These are phyloP conservation scores for Crucibulum laeve DNA, from an alignment of 768 basidiomycete genomes.

Conservation along the genomic window DNA sequence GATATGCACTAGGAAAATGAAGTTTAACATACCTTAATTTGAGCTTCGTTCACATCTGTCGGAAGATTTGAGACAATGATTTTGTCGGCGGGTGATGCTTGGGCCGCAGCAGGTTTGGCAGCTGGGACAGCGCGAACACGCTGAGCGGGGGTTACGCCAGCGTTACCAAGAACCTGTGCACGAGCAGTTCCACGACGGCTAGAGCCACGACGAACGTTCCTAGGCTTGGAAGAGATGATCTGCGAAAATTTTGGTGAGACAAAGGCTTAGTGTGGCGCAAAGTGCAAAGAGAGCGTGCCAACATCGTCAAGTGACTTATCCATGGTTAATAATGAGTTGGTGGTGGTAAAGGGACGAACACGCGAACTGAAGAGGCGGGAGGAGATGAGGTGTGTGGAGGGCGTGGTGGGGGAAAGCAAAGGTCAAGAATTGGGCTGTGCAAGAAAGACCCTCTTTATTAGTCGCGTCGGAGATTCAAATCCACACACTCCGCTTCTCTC, in stretches of 20 bases:
- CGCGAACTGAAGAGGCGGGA: conserved; percentile 12
- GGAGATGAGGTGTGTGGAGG: conserved; percentile 16
- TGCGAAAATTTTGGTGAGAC: conserved; percentile 24
- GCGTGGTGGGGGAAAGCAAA: conserved; percentile 30
- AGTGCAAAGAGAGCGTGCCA: conserved; percentile 19
- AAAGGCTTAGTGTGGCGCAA: conserved; percentile 17
- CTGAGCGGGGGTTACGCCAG: conserved; percentile 40
- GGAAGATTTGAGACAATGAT: conserved; percentile 97
- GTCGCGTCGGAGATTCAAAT: conserved; percentile 37
- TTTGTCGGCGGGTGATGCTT: conserved; percentile 60
- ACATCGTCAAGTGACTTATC: conserved; percentile 87
- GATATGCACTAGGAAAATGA: neutral
- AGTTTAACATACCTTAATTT: conserved; percentile 72
- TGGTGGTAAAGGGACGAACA: conserved; percentile 10
- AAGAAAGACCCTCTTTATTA: conserved; percentile 15
- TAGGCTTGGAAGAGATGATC: conserved; percentile 68
- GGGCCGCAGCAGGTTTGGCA: conserved; percentile 33
- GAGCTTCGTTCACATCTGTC: conserved; percentile 85
- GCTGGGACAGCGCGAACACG: conserved; percentile 49
- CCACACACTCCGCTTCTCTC: conserved; percentile 18
- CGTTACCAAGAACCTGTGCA: conserved; percentile 55
- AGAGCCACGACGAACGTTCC: conserved; percentile 41
- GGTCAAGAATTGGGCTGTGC: conserved; percentile 19
- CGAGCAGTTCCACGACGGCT: conserved; percentile 44
- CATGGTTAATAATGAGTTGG: conserved; percentile 35